A percentile compares a stretch with the other conserved stretches of the same genome.
Evolutionary conservation across 176 grass and related monocot species (phyloP).

Genomic region (Eragrostis curvula): DNA sequence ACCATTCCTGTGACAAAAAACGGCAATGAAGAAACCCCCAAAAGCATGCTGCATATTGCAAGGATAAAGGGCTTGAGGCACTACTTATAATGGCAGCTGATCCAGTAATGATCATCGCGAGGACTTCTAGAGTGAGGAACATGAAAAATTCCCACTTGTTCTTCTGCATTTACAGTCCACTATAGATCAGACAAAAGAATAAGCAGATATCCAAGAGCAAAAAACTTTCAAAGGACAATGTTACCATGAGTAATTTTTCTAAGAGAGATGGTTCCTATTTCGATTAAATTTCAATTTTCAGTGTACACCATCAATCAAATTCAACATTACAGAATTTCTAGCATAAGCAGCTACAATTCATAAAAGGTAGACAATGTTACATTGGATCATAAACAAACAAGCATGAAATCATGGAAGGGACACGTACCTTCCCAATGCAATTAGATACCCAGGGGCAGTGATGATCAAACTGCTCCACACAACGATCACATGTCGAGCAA

Average conservation of each 20-base stretch:
- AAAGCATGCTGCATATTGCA: slow-evolving; percentile 13
- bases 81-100: slow-evolving; percentile 75
- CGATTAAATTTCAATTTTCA: neutral
- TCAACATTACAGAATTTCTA: neutral
- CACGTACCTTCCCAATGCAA: slow-evolving; percentile 94
- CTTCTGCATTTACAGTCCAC: slow-evolving; percentile 79
- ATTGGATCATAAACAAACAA: slow-evolving; percentile 11
- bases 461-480: slow-evolving; percentile 99
- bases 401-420: slow-evolving; percentile 34
- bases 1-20: slow-evolving; percentile 63
- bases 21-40: slow-evolving; percentile 18
- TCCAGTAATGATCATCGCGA: slow-evolving; percentile 97
- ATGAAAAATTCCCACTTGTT: slow-evolving; percentile 99
- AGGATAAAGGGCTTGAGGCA: slow-evolving; percentile 30
- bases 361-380: neutral
- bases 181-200: slow-evolving; percentile 39
- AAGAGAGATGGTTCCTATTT: neutral
- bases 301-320: neutral
- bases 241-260: neutral
- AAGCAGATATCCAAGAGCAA: slow-evolving; percentile 6
- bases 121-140: slow-evolving; percentile 94
- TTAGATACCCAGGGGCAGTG: slow-evolving; percentile 99
- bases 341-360: neutral
- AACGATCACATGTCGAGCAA: slow-evolving; percentile 97
- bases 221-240: slow-evolving; percentile 25